Base-by-base conservation (phyloP, 139 green algal genomes). In the Tetraselmis chui region DNA sequence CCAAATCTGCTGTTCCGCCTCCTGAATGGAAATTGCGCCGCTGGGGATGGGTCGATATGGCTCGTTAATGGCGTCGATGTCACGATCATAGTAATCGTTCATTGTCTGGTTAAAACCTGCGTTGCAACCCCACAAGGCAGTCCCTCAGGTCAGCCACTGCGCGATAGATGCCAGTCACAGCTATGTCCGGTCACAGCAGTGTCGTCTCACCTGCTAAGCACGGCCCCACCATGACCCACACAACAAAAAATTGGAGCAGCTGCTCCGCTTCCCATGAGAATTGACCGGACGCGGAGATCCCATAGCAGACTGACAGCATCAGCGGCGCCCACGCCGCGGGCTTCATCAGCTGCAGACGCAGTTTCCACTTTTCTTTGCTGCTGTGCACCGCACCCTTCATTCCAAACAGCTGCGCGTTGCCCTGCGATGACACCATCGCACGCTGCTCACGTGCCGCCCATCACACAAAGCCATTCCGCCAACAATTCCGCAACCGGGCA, bases 1-100 rank as follows among this genome's bases (percentile, higher is more conserved):
- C 83, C 88, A 88, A 83, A 98, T 95, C 89, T 99, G 96, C 0
- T 85, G 86, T 23, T 97, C 88, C 0, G 98, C 96, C 81, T 98
- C 92, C 0, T 29, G 59, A 84, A 95, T 88, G 28, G 86, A 90
- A 84, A 98, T 98, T n/a, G 87, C 87, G 74, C 94, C 93, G 45
- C 45, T 67, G 45, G 45, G 45, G 45, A 67, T 67, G 45, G 45
- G 45, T 18, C 45, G 45, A 18, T 67, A 67, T 5, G 45, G 45
- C 45, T 67, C 45, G 18, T 67, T 67, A 18, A 67, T 67, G 45
- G 45, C 45, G 18, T 67, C 45, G 18, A 67, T 67, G 45, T 67
- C 45, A 18, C 45, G 45, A 18, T 67, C 45, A 18, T 25, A 67
- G 45, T 67, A 67, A 18, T 67, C 45, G 45, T 67, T 67, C 45